These are phyloP conservation scores for Fragaria vesca DNA, from an alignment of 306 rosid species.

Conservation along the genomic window DNA sequence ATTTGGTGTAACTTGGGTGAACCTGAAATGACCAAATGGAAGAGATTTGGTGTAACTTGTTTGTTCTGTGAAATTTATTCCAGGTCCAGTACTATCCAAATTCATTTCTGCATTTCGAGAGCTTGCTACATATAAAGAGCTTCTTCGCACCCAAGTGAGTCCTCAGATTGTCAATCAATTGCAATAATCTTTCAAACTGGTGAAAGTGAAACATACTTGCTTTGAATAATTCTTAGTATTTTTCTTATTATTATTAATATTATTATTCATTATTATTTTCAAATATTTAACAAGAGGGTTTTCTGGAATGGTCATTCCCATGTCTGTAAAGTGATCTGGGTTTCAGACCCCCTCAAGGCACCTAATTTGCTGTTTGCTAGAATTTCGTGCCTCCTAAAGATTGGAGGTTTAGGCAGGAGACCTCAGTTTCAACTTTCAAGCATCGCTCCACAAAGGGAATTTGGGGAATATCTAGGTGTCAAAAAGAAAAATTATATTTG, in stretches of 20 bases:
- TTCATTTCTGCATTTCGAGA: constrained; percentile 70
- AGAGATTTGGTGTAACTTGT: constrained; percentile 24
- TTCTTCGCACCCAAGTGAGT: constrained; percentile 93
- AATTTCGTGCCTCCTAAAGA: not conserved
- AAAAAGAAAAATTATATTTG: not conserved
- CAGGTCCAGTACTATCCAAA: constrained; percentile 94
- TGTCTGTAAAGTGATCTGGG: not conserved
- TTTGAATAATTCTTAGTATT: not conserved
- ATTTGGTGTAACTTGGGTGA: not conserved
- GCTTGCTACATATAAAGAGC: constrained; percentile 90
- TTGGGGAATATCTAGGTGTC: not conserved
- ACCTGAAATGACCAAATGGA: constrained; percentile 19
- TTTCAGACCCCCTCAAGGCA: not conserved
- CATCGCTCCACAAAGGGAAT: not conserved
- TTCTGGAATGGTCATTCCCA: not conserved
- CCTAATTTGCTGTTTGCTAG: not conserved
- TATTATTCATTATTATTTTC: not conserved
- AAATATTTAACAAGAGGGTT: not conserved
- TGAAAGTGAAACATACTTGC: constrained; percentile 3
- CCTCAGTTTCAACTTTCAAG: not conserved
- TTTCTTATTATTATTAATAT: not conserved
- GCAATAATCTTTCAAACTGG: constrained; percentile 2
- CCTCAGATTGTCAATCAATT: constrained; percentile 15
- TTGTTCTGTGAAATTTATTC: constrained; percentile 28
- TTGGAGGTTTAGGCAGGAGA: not conserved